Conservation (phyloP, 1,284 basidiomycete genomes). For the Moesziomyces parantarcticus region DNA sequence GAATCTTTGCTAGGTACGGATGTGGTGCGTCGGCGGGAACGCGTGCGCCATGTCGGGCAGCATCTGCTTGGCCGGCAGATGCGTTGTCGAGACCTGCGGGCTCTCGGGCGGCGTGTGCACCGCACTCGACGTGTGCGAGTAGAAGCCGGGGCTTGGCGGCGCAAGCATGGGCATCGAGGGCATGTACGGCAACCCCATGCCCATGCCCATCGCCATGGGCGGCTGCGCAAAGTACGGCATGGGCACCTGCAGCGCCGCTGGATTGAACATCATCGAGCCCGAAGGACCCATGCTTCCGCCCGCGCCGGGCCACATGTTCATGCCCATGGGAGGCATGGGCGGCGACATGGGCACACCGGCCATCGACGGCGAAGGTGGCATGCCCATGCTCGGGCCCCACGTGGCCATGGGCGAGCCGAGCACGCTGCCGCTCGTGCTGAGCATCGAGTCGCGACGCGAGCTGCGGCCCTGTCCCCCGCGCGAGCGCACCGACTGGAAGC, state of each 20-base stretch:
- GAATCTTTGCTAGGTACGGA: neutral
- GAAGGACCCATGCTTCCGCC: neutral
- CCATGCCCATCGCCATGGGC: neutral
- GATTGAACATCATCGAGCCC: conserved; percentile 25
- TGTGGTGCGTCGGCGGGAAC: neutral
- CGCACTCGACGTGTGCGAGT: conserved; percentile 19
- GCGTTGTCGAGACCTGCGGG: conserved; percentile 12
- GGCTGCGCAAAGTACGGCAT: conserved; percentile 24
- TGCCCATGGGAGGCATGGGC: conserved; percentile 6
- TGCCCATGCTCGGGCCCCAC: conserved; percentile 13
- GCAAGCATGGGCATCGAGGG: conserved; percentile 35
- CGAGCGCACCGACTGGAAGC: conserved; percentile 15
- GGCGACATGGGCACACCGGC: conserved; percentile 2
- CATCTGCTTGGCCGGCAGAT: conserved; percentile 5
- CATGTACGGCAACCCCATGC: conserved; percentile 10
- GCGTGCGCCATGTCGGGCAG: conserved; percentile 10
- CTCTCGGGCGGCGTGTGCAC: conserved; percentile 44
- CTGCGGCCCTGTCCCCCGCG: conserved; percentile 4
- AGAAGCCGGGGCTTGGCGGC: conserved; percentile 34
- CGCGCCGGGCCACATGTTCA: conserved; percentile 11
- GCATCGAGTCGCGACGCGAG: conserved; percentile 23
- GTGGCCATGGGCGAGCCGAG: conserved; percentile 3
- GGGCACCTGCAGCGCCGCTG: conserved; percentile 19
- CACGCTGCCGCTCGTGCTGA: conserved; percentile 13
- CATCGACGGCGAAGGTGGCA: conserved; percentile 16